Percentiles rank a stretch among this genome's conserved stretches.
Conservation (phyloP, 2,329 filamentous ascomycete species). For the Fusarium sp. region DNA sequence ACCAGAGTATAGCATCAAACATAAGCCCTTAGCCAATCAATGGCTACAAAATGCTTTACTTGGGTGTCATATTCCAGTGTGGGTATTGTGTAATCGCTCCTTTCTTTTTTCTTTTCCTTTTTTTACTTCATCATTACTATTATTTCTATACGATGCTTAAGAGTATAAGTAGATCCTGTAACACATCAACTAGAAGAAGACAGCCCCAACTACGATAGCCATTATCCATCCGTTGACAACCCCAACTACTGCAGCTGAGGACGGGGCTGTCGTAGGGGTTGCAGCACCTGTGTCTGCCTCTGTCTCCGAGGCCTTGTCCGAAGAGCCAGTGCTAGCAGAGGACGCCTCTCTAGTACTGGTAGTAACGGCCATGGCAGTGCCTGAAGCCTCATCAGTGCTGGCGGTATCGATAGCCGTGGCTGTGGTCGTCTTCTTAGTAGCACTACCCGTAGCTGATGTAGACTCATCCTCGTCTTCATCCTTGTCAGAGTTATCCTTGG, state of each 20-base stretch:
- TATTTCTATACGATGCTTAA: no score
- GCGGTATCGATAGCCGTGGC: constrained; percentile 4
- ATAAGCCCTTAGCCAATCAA: no score
- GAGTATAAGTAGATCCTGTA: no score
- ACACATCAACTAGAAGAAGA: constrained; percentile 2
- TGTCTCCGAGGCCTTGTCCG: constrained; percentile 4
- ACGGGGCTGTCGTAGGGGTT: constrained; percentile 9
- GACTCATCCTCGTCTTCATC: constrained; percentile 10
- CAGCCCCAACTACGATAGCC: constrained; percentile 1
- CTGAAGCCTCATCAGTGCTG: neutral
- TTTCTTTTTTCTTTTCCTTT: no score
- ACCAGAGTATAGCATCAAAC: no score
- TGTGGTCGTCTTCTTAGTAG: constrained; percentile 14
- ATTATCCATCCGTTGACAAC: constrained; percentile 2
- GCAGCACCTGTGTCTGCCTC: constrained; percentile 2
- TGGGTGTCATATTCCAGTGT: no score
- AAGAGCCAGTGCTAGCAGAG: neutral
- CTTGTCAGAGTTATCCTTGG: constrained; percentile 11
- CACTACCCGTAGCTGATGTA: constrained; percentile 6
- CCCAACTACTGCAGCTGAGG: constrained; percentile 7
- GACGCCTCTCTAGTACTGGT: neutral
- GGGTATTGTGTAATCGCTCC: no score
- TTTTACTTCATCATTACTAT: no score
- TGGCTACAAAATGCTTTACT: no score
- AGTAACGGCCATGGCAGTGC: no score